Percentiles rank a stretch among this genome's conserved stretches.
These are phyloP conservation scores for Ramularia endophylla DNA, from an alignment of 2,329 filamentous ascomycete genomes.

Conservation along the genomic window DNA sequence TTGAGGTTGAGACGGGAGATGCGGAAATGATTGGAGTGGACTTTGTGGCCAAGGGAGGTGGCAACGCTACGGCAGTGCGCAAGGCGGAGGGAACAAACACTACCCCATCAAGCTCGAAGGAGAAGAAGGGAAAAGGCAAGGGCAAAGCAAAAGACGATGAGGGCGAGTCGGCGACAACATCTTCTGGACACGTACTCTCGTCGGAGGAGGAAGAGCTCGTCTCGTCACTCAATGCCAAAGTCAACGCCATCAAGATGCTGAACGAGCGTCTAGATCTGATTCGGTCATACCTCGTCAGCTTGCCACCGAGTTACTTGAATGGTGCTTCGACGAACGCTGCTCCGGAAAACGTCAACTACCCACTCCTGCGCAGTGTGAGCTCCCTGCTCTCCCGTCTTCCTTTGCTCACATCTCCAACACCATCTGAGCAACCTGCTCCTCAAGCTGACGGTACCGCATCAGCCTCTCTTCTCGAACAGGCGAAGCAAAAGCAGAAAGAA, in stretches of 20 bases:
- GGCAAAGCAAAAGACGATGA: constrained; percentile 41
- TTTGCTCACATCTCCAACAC: constrained; percentile 71
- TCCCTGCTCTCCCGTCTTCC: constrained; percentile 77
- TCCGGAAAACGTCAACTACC: constrained; percentile 49
- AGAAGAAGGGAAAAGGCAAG: constrained; percentile 35
- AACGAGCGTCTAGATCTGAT: constrained; percentile 54
- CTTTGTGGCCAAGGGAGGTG: constrained; percentile 79
- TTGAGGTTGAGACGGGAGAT: constrained; percentile 86
- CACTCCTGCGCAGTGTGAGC: constrained; percentile 80
- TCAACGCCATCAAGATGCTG: constrained; percentile 92
- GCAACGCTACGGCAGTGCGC: constrained; percentile 63
- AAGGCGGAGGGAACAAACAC: constrained; percentile 15
- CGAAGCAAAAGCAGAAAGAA: constrained; percentile 67
- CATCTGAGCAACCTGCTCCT: constrained; percentile 57
- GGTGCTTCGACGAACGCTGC: constrained; percentile 35
- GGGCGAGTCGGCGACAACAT: constrained; percentile 26
- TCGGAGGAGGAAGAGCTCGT: constrained; percentile 62
- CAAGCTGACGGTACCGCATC: constrained; percentile 56
- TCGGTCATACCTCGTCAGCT: constrained; percentile 63
- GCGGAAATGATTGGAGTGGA: constrained; percentile 98
- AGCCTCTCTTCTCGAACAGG: constrained; percentile 20
- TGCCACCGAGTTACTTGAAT: constrained; percentile 61
- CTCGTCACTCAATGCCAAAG: constrained; percentile 70
- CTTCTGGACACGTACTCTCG: constrained; percentile 41
- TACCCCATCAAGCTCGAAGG: constrained; percentile 20